Base-by-base conservation (phyloP, 176 grass and related monocot genomes). In the Phoenix roebelenii region DNA sequence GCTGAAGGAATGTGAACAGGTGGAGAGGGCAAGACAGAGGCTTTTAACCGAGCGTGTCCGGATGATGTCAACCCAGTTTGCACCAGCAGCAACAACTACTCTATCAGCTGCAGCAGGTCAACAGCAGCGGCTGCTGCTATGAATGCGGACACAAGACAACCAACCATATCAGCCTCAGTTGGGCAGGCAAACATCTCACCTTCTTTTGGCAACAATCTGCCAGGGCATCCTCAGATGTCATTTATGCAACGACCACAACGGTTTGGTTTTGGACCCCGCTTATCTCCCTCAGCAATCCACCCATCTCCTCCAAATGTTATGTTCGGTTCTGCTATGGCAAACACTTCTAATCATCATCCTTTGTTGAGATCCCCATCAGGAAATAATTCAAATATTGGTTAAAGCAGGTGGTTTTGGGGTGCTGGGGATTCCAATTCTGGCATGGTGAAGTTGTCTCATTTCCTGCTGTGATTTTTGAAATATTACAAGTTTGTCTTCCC, bases 1-100 rank as follows among this genome's bases (percentile, higher is more conserved):
- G 53, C 72, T 91, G 66, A 97, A 97, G 76, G 93, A 98, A 83
- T 98, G 93, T 23, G 87, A 98, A 59, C 87, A 88, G 65, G 81
- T 84, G 5, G 93, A 98, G 52, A 78, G 79, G 65, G 54, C 72
- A 23, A 80, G 87, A 48, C 93, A 88, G 49, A 78, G 73, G 58
- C 79, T 97, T 60, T 72, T 76, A 49, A 79, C 87, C 22, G 81
- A 85, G 6, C 75, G 79, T 16, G 68, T 57, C 1, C 79, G 74
- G 26, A 80, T 85, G 73, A 65, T 85, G 52, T 77, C 81, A 54
- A 49, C 70, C 29, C 73, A 53, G 14, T 62, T 78, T 17, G 76
- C 52, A 35, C 30, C 66, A 23, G 26, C 62, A 3, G 61, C 64
- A 80, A 74, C 64, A 80, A 74, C 14, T 29, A 19, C 24, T 52